phyloP scores from a whole-genome alignment of 768 basidiomycete species.

The Boletus subcaerulescens region DNA sequence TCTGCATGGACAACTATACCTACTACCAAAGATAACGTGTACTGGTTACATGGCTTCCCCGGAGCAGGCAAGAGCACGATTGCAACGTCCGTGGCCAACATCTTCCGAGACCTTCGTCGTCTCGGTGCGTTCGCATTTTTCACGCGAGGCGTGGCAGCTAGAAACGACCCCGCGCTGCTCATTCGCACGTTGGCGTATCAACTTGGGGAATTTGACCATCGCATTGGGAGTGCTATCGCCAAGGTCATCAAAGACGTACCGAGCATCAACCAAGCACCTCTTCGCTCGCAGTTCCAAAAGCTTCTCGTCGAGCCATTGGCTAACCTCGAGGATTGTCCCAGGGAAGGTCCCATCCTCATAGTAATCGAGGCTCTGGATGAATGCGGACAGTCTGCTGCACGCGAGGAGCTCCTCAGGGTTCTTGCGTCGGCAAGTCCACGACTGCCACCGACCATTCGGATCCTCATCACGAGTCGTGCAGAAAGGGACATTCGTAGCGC shows the following conservation, averaged over 20 bases:
- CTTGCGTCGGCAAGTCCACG: slow-evolving; percentile 22
- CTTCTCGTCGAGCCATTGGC: slow-evolving; percentile 33
- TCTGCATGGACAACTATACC: slow-evolving; percentile 26
- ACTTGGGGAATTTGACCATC: slow-evolving; percentile 31
- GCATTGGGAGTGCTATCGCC: slow-evolving; percentile 27
- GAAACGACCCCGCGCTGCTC: slow-evolving; percentile 29
- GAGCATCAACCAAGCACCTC: slow-evolving; percentile 27
- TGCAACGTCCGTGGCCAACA: slow-evolving; percentile 34
- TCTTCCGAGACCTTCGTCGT: slow-evolving; percentile 30
- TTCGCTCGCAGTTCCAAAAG: slow-evolving; percentile 33
- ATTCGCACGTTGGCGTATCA: slow-evolving; percentile 36
- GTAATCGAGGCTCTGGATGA: slow-evolving; percentile 39
- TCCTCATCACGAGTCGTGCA: slow-evolving; percentile 34
- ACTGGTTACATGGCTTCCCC: slow-evolving; percentile 36
- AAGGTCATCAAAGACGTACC: slow-evolving; percentile 25
- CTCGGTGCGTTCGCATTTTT: slow-evolving; percentile 38
- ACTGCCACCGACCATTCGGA: slow-evolving; percentile 25
- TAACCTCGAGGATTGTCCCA: slow-evolving; percentile 11
- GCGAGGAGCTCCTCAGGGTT: slow-evolving; percentile 29
- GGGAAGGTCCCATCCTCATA: slow-evolving; percentile 29
- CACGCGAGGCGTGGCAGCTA: slow-evolving; percentile 28
- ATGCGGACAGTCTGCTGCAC: slow-evolving; percentile 22
- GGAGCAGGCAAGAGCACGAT: slow-evolving; percentile 38
- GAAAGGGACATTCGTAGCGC: slow-evolving; percentile 27
- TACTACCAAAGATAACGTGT: slow-evolving; percentile 19